A percentile compares a stretch with the other conserved stretches of the same genome.
phyloP scores from a whole-genome alignment of 768 basidiomycete species.

The Lactifluus echinatus region DNA sequence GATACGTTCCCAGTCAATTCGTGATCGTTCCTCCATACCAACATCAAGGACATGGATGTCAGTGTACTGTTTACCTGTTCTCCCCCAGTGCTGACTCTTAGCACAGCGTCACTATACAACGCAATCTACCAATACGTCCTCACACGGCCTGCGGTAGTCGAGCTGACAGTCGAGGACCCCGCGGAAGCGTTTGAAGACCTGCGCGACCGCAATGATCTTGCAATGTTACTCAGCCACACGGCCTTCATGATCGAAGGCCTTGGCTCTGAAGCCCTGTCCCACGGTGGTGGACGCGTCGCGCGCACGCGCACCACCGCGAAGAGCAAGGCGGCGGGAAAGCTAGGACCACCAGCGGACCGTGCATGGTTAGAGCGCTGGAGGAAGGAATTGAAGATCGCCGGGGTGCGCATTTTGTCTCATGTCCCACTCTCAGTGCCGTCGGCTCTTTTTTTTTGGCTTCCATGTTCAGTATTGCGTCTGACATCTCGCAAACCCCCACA shows the following conservation, averaged over 20 bases:
- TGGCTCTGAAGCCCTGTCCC: conserved; percentile 30
- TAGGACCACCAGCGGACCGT: conserved; percentile 72
- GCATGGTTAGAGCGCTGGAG: conserved; percentile 76
- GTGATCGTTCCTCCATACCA: conserved; percentile 89
- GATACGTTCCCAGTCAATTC: conserved; percentile 63
- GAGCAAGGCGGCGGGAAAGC: conserved; percentile 39
- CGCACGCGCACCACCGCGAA: conserved; percentile 23
- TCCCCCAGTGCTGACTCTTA: not conserved
- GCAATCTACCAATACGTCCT: conserved; percentile 76
- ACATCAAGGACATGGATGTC: conserved; percentile 83
- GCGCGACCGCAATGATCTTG: conserved; percentile 84
- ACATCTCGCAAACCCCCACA: conserved; percentile 25
- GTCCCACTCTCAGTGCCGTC: not conserved
- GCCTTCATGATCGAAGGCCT: conserved; percentile 68
- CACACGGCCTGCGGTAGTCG: conserved; percentile 61
- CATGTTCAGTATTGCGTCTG: not conserved
- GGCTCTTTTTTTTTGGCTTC: not conserved
- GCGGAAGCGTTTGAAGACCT: conserved; percentile 97
- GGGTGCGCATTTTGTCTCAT: conserved; percentile 35
- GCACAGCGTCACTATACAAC: conserved; percentile 74
- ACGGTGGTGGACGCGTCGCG: conserved; percentile 32
- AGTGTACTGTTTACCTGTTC: conserved; percentile 24
- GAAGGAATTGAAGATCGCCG: conserved; percentile 79
- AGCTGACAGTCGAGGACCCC: conserved; percentile 95
- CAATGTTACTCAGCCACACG: conserved; percentile 57